Conservation (phyloP, 129 eudicot species). For the Rutidosis leptorrhynchoides region DNA sequence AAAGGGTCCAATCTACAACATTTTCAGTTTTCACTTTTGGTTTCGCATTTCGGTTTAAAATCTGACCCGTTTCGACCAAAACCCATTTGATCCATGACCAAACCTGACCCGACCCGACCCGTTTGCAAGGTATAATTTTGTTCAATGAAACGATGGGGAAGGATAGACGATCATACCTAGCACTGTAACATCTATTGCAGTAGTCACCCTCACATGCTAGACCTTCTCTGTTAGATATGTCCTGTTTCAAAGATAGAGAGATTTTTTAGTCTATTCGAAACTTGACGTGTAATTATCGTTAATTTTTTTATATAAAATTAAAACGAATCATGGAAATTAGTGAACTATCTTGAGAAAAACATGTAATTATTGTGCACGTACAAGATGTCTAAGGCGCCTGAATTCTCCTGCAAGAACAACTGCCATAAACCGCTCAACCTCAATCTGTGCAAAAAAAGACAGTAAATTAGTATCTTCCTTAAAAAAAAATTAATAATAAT, state of each 20-base stretch:
- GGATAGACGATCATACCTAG: conserved; percentile 40
- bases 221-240: conserved; percentile 79
- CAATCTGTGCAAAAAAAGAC: conserved; percentile 48
- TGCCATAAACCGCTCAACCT: conserved; percentile 62
- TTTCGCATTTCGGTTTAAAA: too few species aligned
- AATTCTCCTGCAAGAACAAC: conserved; percentile 78
- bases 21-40: too few species aligned
- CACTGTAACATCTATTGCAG: conserved; percentile 54
- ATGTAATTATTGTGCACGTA: conserved; percentile 27
- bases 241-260: conserved; percentile 39
- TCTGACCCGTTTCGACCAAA: too few species aligned
- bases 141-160: not conserved
- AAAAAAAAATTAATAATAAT: too few species aligned
- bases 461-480: too few species aligned
- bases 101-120: too few species aligned
- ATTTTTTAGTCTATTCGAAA: not conserved
- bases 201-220: conserved; percentile 85
- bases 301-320: not conserved
- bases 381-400: conserved; percentile 67
- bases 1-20: too few species aligned
- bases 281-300: not conserved
- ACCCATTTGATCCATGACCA: too few species aligned
- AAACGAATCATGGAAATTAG: not conserved
- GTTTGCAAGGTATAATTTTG: too few species aligned
- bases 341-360: not conserved